Evolutionary conservation across 164 flowering plant species (phyloP).

Genomic region (Vitis cinerea): DNA sequence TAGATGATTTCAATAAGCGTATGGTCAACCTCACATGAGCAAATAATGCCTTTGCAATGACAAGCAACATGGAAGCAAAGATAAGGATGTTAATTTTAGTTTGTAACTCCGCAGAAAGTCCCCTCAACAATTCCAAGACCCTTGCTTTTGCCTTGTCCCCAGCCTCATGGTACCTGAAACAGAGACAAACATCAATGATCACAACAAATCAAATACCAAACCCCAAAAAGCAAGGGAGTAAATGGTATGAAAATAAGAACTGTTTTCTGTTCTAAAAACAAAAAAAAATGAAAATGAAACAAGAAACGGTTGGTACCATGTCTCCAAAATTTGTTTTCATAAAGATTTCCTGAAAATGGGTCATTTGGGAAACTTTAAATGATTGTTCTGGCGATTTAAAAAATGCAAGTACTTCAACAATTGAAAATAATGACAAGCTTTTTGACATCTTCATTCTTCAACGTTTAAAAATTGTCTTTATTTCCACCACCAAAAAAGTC

Average conservation of each 20-base stretch:
- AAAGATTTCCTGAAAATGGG: too few species aligned
- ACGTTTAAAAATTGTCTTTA: too few species aligned
- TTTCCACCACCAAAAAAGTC: too few species aligned
- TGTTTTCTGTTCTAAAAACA: neutral
- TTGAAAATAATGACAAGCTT: too few species aligned
- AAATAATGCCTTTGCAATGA: constrained; percentile 89
- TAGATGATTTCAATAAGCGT: neutral
- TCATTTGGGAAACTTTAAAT: too few species aligned
- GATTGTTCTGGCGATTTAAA: too few species aligned
- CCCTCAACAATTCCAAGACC: constrained; percentile 77
- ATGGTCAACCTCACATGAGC: constrained; percentile 79
- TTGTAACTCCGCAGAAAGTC: constrained; percentile 78
- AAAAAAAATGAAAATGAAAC: too few species aligned
- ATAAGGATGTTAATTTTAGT: constrained; percentile 76
- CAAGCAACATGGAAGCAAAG: constrained; percentile 84
- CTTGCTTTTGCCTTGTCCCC: constrained; percentile 65
- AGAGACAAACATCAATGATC: constrained; percentile 8
- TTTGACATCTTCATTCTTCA: too few species aligned
- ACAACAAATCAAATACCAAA: neutral
- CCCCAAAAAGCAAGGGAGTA: too few species aligned
- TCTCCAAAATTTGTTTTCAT: too few species aligned
- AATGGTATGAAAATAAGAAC: neutral
- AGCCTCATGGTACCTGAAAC: constrained; percentile 84
- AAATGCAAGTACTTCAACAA: too few species aligned
- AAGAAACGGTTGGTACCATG: too few species aligned